Conservation (phyloP, 2,329 filamentous ascomycete species). For the Penicillium rolfsii region DNA sequence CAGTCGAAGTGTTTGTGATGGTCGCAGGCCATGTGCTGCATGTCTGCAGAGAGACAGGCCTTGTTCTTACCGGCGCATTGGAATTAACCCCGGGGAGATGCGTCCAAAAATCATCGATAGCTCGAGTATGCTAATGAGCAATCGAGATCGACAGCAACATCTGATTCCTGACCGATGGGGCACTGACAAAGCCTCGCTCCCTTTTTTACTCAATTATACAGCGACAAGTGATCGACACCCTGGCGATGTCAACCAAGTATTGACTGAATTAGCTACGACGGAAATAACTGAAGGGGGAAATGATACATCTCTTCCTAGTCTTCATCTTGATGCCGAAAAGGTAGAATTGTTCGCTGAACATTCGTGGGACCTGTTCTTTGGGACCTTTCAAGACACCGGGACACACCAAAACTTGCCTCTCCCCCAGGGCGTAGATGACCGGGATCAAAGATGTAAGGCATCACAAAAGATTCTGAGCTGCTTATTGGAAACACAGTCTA, state of each 20-base stretch:
- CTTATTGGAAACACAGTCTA: background rate
- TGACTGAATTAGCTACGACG: conserved; percentile 15
- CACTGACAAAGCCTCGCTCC: conserved; percentile 7
- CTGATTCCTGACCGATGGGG: background rate
- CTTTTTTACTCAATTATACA: conserved; percentile 22
- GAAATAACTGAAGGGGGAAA: background rate
- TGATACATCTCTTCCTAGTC: conserved; percentile 15
- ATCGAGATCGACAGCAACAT: background rate
- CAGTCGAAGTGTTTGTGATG: conserved; percentile 11
- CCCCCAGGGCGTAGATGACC: conserved; percentile 10
- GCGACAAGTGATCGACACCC: conserved; percentile 13
- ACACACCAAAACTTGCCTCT: background rate
- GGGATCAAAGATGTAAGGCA: conserved; percentile 1
- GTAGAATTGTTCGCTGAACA: conserved; percentile 6
- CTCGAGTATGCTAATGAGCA: background rate
- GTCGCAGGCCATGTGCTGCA: background rate
- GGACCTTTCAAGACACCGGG: background rate
- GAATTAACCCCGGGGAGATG: background rate
- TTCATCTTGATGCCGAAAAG: conserved; percentile 1
- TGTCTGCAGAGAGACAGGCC: background rate
- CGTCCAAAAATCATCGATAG: background rate
- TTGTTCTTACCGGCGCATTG: conserved; percentile 14
- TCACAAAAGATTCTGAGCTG: conserved; percentile 10
- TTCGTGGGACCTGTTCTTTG: conserved; percentile 21
- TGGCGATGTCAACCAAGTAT: conserved; percentile 17